Percentiles rank a stretch among this genome's conserved stretches.
Conservation (phyloP, 2,329 filamentous ascomycete genomes). For the Metarhizium guizhouense region DNA sequence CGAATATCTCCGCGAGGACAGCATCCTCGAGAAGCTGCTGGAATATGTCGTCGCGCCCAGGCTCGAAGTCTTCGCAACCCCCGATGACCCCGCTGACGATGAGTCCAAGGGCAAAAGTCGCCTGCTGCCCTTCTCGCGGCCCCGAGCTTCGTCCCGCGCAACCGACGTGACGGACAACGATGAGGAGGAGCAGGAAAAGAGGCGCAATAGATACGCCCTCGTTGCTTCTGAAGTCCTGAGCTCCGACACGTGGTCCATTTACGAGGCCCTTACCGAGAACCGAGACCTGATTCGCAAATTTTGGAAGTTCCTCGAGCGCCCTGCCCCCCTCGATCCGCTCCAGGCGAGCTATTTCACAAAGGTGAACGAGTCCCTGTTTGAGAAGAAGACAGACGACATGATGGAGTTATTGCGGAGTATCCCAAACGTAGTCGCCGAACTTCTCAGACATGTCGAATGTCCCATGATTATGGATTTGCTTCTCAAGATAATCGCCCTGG, state of each 20-base stretch:
- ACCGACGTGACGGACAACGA: conserved; percentile 39
- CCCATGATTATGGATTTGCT: conserved; percentile 98
- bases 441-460: conserved; percentile 90
- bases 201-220: conserved; percentile 87
- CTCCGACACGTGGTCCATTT: conserved; percentile 94
- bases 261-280: conserved; percentile 84
- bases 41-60: conserved; percentile 85
- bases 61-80: conserved; percentile 45
- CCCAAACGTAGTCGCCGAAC: conserved; percentile 70
- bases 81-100: conserved; percentile 41
- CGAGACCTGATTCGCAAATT: conserved; percentile 70
- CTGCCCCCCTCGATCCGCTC: conserved; percentile 80
- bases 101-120: conserved; percentile 37
- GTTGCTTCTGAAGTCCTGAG: conserved; percentile 89
- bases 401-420: conserved; percentile 78
- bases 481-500: conserved; percentile 92
- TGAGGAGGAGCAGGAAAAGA: conserved; percentile 77
- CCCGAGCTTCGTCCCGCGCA: conserved; percentile 43
- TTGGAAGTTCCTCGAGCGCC: conserved; percentile 79
- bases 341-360: conserved; percentile 98
- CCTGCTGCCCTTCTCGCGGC: conserved; percentile 39
- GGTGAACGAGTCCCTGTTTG: conserved; percentile 93
- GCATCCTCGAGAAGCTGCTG: conserved; percentile 74
- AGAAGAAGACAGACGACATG: conserved; percentile 98
- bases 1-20: conserved; percentile 85